These are phyloP conservation scores for Fusarium sp. DNA, from an alignment of 2,329 filamentous ascomycete genomes.

Conservation along the genomic window DNA sequence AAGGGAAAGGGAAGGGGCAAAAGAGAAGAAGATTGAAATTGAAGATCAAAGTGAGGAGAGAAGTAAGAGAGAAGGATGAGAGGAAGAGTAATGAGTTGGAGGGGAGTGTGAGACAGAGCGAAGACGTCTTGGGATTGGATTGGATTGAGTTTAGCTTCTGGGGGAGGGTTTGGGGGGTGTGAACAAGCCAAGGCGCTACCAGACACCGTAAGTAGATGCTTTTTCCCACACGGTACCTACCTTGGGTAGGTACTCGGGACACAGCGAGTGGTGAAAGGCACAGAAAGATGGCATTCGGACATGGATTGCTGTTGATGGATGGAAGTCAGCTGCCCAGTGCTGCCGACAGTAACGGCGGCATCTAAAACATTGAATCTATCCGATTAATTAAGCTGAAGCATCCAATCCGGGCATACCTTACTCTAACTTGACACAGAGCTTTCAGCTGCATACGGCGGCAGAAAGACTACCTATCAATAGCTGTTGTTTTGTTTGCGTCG, in stretches of 20 bases:
- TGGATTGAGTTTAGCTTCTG: constrained; percentile 44
- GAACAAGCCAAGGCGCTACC: constrained; percentile 26
- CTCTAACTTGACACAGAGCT: background rate
- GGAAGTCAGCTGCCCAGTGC: constrained; percentile 19
- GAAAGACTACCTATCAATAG: background rate
- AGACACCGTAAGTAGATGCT: constrained; percentile 18
- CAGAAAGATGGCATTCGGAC: background rate
- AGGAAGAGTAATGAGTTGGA: constrained; percentile 35
- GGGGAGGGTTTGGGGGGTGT: constrained; percentile 35
- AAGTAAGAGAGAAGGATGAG: constrained; percentile 33
- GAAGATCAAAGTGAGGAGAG: constrained; percentile 40
- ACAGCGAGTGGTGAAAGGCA: constrained; percentile 6
- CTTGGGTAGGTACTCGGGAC: background rate
- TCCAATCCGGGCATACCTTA: constrained; percentile 10
- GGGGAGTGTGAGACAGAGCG: constrained; percentile 31
- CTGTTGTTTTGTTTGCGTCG: constrained; percentile 23
- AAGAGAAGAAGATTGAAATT: constrained; percentile 29
- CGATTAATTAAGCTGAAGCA: constrained; percentile 3
- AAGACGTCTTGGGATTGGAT: constrained; percentile 42
- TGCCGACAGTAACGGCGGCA: constrained; percentile 40
- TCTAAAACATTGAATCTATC: constrained; percentile 26
- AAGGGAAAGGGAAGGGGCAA: constrained; percentile 24
- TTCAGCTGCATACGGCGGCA: constrained; percentile 27
- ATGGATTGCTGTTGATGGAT: too few species aligned
- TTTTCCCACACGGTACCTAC: constrained; percentile 16